phyloP scores from a whole-genome alignment of 148 eudicot genomes.

The Beta vulgaris region DNA sequence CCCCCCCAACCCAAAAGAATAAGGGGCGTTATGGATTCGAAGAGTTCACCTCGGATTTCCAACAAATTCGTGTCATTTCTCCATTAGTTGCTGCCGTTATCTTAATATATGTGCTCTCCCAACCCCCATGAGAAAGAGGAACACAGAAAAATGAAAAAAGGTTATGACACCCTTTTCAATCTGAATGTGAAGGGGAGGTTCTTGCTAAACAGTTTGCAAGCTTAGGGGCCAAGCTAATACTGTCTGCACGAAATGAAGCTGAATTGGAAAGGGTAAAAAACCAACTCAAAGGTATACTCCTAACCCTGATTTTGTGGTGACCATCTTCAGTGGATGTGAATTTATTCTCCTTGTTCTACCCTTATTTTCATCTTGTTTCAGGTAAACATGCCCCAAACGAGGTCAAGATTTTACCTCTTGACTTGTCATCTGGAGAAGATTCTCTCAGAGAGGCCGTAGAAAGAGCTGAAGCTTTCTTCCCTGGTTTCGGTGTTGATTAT shows the following conservation, averaged over 20 bases:
- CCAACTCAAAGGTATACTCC: constrained; percentile 57
- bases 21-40: no score
- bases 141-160: neutral
- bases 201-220: constrained; percentile 85
- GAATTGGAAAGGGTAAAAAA: constrained; percentile 79
- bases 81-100: neutral
- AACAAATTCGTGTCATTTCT: neutral
- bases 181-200: constrained; percentile 61
- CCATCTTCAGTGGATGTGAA: neutral
- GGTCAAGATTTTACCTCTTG: constrained; percentile 82
- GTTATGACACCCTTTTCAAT: neutral
- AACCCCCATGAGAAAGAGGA: neutral
- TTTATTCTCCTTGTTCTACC: neutral
- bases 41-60: neutral
- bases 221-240: constrained; percentile 85
- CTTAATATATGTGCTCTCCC: neutral
- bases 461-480: constrained; percentile 72
- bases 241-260: constrained; percentile 87
- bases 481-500: constrained; percentile 71
- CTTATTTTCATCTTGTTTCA: constrained; percentile 20
- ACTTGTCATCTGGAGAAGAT: constrained; percentile 78
- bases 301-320: neutral
- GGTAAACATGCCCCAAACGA: constrained; percentile 83
- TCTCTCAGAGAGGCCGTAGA: constrained; percentile 61
- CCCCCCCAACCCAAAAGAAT: no score